Evolutionary conservation across 805 yeast species (phyloP).

Genomic region (Myxozyma vanderwaltii): DNA sequence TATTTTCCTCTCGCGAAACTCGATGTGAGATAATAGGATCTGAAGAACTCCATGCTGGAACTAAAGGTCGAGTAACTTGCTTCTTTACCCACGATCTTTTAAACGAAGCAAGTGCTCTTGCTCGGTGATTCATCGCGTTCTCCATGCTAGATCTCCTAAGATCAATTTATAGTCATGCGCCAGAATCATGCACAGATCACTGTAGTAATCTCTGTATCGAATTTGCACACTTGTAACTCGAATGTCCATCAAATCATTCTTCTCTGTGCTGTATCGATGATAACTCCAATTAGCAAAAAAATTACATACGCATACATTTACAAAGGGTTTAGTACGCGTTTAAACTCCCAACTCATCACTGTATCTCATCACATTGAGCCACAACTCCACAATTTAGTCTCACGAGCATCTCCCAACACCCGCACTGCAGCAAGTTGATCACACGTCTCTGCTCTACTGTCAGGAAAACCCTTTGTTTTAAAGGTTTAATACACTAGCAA

Average conservation of each 20-base stretch:
- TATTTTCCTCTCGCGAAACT: neutral
- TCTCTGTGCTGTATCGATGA: no score
- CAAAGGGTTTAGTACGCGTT: neutral
- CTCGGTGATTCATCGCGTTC: neutral
- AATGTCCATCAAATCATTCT: neutral
- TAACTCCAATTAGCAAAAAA: neutral
- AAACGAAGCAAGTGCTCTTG: neutral
- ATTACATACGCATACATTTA: neutral
- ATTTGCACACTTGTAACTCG: neutral
- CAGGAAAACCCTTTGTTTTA: no score
- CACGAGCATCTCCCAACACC: neutral
- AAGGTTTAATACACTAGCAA: no score
- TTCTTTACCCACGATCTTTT: constrained; percentile 2
- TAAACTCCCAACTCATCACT: neutral
- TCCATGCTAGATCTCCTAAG: no score
- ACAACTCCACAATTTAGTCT: neutral
- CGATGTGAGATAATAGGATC: constrained; percentile 5
- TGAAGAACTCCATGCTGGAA: constrained; percentile 10
- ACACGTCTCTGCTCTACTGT: neutral
- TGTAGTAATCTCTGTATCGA: neutral
- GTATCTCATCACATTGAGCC: neutral
- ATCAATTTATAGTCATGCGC: neutral
- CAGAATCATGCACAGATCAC: neutral
- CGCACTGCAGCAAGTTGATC: no score
- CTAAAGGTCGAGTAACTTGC: neutral